Percentiles rank a stretch among this genome's conserved stretches.
Evolutionary conservation across 2,329 filamentous ascomycete genomes (phyloP).

Genomic region (Talaromyces sp.): DNA sequence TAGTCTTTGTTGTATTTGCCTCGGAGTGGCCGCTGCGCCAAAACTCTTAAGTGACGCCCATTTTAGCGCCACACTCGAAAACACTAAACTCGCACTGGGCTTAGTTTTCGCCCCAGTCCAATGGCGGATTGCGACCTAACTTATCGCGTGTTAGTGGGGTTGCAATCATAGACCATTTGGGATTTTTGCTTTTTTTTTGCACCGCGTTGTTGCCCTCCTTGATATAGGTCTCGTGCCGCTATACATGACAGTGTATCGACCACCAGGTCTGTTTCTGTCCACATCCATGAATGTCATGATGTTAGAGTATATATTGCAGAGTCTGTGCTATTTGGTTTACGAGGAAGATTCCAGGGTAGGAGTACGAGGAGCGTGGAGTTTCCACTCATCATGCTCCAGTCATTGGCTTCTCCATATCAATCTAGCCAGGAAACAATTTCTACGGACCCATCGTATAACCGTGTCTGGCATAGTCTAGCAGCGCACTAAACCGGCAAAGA

Average conservation of each 20-base stretch:
- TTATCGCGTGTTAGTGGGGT: slow-evolving; percentile 6
- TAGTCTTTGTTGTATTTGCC: no score
- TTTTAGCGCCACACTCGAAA: not conserved
- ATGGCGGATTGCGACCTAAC: not conserved
- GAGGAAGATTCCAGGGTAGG: no score
- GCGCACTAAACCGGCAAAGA: not conserved
- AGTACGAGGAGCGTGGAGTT: not conserved
- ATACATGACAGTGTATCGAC: not conserved
- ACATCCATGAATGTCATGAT: not conserved
- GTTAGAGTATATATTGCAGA: not conserved
- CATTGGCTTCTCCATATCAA: not conserved
- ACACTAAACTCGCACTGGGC: not conserved
- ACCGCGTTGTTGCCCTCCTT: not conserved
- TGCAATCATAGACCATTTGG: not conserved
- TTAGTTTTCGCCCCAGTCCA: not conserved
- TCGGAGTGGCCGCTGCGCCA: slow-evolving; percentile 6
- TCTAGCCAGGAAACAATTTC: not conserved
- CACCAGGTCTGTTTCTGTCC: not conserved
- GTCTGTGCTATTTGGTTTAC: no score
- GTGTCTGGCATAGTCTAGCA: not conserved
- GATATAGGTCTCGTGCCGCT: slow-evolving; percentile 5
- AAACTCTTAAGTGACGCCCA: slow-evolving; percentile 1
- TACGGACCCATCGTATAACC: slow-evolving; percentile 1
- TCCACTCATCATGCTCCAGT: not conserved
- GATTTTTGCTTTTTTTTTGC: not conserved